Evolutionary conservation across 257 asterid genomes (phyloP).

Genomic region (Penstemon newberryi): DNA sequence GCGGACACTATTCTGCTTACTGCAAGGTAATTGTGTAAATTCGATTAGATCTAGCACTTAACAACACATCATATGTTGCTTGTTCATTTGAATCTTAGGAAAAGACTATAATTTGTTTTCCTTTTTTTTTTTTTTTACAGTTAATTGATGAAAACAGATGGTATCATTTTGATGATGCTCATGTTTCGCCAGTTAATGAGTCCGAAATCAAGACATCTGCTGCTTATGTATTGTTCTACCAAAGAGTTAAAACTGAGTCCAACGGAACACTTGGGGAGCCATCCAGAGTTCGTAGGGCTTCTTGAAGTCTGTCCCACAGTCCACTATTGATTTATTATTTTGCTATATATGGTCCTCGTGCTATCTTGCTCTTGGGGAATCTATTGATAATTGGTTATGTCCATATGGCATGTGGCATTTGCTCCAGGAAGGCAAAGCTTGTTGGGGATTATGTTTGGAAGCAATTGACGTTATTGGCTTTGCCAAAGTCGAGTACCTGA

Average conservation of each 20-base stretch:
- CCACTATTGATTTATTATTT: background rate
- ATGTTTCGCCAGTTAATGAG: conserved; percentile 68
- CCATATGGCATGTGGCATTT: conserved; percentile 13
- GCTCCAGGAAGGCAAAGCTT: background rate
- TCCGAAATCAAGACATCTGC: conserved; percentile 83
- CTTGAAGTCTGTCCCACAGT: conserved; percentile 26
- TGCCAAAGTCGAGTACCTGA: conserved; percentile 6
- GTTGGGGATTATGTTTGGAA: background rate
- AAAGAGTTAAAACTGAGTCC: conserved; percentile 50
- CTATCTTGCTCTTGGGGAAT: background rate
- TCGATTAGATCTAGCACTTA: too few relatives aligned
- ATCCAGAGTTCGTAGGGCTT: conserved; percentile 35
- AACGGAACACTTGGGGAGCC: conserved; percentile 48
- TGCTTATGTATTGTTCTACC: conserved; percentile 91
- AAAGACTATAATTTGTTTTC: too few relatives aligned
- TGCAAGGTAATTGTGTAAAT: conserved; percentile 63
- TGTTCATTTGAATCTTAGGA: too few relatives aligned
- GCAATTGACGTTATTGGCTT: background rate
- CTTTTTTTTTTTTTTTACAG: conserved; percentile 43
- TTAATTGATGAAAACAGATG: conserved; percentile 66
- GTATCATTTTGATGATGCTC: conserved; percentile 91
- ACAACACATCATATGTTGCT: background rate
- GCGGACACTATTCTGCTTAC: conserved; percentile 94
- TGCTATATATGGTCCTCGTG: conserved; percentile 7
- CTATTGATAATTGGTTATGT: conserved; percentile 15